These are phyloP conservation scores for Chloropicon primus DNA, from an alignment of 139 green algal species.

Conservation along the genomic window DNA sequence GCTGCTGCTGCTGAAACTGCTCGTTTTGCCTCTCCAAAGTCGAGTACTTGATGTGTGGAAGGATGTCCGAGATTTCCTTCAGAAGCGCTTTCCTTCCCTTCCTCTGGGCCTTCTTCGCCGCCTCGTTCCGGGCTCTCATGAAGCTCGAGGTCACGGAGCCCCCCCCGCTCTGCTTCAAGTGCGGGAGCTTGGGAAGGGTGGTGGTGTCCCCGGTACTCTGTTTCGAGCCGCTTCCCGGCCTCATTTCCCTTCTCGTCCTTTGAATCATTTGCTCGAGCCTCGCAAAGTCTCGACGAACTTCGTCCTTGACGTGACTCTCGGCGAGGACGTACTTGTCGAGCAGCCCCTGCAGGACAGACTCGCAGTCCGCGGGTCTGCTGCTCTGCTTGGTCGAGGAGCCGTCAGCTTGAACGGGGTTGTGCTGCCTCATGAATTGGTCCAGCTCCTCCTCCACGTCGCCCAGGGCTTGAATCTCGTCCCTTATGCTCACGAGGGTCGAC, in stretches of 20 bases:
- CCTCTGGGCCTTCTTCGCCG: background rate
- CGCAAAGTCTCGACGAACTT: background rate
- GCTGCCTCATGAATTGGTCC: background rate
- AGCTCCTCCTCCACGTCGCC: background rate
- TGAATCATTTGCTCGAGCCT: background rate
- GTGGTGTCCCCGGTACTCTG: background rate
- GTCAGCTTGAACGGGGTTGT: background rate
- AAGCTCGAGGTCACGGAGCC: background rate
- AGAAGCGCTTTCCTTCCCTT: background rate
- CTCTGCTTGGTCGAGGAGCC: background rate
- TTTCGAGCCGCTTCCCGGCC: no score
- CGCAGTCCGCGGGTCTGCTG: background rate
- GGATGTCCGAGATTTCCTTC: background rate
- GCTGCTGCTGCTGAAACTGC: background rate
- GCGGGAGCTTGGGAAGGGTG: background rate
- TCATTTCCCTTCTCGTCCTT: no score
- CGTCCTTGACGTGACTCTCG: background rate
- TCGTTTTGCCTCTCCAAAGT: background rate
- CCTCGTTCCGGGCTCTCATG: background rate
- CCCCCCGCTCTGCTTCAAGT: background rate
- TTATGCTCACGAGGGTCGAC: background rate
- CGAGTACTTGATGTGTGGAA: background rate
- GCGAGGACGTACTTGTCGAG: background rate
- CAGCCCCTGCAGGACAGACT: background rate
- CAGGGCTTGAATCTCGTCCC: background rate